Evolutionary conservation across 2,329 filamentous ascomycete genomes (phyloP).

Genomic region (Penicillium sp.): DNA sequence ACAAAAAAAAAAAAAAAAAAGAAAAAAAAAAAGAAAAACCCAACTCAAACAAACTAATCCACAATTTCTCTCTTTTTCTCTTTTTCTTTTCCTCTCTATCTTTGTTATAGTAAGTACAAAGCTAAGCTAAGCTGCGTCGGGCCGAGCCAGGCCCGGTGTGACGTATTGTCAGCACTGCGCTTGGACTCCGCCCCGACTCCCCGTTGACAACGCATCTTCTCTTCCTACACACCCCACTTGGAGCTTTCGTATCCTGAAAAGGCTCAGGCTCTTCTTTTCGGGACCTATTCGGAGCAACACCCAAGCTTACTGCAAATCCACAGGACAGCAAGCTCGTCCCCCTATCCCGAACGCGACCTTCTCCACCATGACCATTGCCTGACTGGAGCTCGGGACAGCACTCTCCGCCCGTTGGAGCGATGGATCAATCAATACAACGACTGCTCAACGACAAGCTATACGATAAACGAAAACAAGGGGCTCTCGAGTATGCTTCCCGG

Average conservation of each 20-base stretch:
- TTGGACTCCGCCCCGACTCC: conserved; percentile 24
- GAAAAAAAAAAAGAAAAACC: too few relatives aligned
- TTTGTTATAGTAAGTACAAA: too few relatives aligned
- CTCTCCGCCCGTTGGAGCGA: conserved; percentile 46
- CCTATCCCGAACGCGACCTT: conserved; percentile 5
- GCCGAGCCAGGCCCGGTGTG: conserved; percentile 18
- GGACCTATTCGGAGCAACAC: too few relatives aligned
- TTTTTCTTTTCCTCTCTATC: too few relatives aligned
- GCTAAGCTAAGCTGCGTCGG: background rate
- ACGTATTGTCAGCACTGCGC: conserved; percentile 27
- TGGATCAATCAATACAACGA: conserved; percentile 90
- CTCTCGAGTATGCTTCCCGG: conserved; percentile 75
- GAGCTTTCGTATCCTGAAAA: background rate
- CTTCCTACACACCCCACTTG: conserved; percentile 1
- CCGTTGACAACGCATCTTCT: conserved; percentile 27
- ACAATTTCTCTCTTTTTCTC: too few relatives aligned
- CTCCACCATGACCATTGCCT: conserved; percentile 35
- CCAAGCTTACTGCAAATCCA: background rate
- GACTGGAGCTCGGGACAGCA: conserved; percentile 28
- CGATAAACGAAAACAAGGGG: conserved; percentile 94
- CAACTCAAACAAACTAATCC: too few relatives aligned
- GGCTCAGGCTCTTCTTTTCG: too few relatives aligned
- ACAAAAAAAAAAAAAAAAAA: too few relatives aligned
- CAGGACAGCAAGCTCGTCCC: background rate
- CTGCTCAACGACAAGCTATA: conserved; percentile 97